These are phyloP conservation scores for Penicillium angulare DNA, from an alignment of 495 filamentous ascomycete species.

Conservation along the genomic window DNA sequence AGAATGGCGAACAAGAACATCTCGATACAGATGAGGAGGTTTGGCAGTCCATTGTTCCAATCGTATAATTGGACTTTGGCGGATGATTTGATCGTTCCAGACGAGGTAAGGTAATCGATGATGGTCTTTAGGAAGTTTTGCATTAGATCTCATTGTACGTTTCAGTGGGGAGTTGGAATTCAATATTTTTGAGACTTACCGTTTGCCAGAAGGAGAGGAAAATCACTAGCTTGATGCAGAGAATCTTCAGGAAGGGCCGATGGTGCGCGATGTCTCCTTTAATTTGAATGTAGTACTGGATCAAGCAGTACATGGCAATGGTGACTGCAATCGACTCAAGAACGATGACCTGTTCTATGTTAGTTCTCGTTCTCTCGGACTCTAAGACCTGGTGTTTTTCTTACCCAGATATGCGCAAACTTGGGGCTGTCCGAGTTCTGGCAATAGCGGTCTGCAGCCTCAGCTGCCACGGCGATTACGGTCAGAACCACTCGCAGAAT, in stretches of 20 bases:
- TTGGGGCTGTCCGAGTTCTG: slow-evolving; percentile 61
- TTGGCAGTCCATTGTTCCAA: slow-evolving; percentile 69
- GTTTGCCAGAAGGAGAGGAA: slow-evolving; percentile 79
- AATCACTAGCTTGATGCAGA: slow-evolving; percentile 76
- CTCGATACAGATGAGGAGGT: slow-evolving; percentile 68
- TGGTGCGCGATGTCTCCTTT: slow-evolving; percentile 55
- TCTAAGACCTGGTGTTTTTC: slow-evolving; percentile 39
- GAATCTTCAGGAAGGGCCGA: slow-evolving; percentile 64
- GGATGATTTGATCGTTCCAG: slow-evolving; percentile 52
- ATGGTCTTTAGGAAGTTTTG: slow-evolving; percentile 32
- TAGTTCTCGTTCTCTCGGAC: no score
- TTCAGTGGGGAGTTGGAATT: background rate
- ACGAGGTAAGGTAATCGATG: slow-evolving; percentile 55
- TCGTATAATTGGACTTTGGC: slow-evolving; percentile 60
- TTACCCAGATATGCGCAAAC: slow-evolving; percentile 70
- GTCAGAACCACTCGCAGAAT: slow-evolving; percentile 65
- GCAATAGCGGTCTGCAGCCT: slow-evolving; percentile 61
- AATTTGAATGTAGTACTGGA: slow-evolving; percentile 83
- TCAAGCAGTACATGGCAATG: slow-evolving; percentile 87
- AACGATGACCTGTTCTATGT: slow-evolving; percentile 59
- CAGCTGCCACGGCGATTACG: slow-evolving; percentile 54
- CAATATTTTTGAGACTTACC: slow-evolving; percentile 13
- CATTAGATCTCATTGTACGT: no score
- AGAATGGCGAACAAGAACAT: slow-evolving; percentile 70
- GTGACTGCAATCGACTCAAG: slow-evolving; percentile 72